These are phyloP conservation scores for Skeletonema grethae DNA, from an alignment of 108 stramenopile genomes.

Conservation along the genomic window DNA sequence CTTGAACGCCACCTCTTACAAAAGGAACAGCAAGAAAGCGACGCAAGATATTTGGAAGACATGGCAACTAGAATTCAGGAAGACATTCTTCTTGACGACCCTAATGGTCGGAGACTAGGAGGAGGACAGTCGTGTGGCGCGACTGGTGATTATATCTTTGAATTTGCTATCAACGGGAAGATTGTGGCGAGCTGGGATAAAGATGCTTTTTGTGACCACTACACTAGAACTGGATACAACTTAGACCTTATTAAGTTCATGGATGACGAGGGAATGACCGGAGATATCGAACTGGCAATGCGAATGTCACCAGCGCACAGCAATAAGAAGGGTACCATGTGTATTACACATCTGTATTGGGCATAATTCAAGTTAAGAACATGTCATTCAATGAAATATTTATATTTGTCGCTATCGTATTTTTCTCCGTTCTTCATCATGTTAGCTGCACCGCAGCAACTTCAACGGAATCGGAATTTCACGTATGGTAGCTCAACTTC, in stretches of 20 bases:
- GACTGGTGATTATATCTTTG: constrained; percentile 27
- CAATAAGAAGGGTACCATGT: constrained; percentile 13
- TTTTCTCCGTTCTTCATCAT: background rate
- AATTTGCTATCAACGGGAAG: constrained; percentile 36
- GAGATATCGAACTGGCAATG: constrained; percentile 44
- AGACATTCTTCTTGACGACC: constrained; percentile 19
- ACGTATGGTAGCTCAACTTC: constrained; percentile 95
- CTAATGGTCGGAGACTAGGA: constrained; percentile 7
- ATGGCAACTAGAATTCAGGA: constrained; percentile 32
- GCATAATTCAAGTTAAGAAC: constrained; percentile 7
- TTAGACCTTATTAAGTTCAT: constrained; percentile 37
- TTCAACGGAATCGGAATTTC: constrained; percentile 82
- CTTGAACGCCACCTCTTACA: constrained; percentile 24
- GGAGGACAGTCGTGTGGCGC: constrained; percentile 36
- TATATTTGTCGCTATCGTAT: background rate
- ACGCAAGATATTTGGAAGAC: constrained; percentile 5
- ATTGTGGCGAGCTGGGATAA: constrained; percentile 26
- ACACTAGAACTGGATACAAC: constrained; percentile 39
- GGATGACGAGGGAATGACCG: constrained; percentile 38
- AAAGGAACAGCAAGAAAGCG: constrained; percentile 4
- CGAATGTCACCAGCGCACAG: constrained; percentile 4
- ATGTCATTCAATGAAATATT: background rate
- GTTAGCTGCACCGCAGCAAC: background rate
- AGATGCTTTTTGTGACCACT: constrained; percentile 35
- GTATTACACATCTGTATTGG: constrained; percentile 36